Base-by-base conservation (phyloP, 208 protist species). In the Leptomonas pyrrhocoris region DNA sequence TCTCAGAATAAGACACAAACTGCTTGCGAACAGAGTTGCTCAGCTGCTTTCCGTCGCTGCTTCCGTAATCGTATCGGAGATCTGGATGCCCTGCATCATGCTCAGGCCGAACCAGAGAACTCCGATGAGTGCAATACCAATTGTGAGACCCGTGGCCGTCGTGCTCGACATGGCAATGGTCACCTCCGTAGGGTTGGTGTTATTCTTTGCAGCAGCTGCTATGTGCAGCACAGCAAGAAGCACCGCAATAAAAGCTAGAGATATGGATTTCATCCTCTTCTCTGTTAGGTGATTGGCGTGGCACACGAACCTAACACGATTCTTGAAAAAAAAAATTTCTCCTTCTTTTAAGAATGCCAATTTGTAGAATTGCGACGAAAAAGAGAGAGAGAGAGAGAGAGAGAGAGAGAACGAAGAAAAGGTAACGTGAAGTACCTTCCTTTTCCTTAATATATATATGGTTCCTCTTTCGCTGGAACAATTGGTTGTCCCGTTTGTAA, bases 31-130 rank as follows among this genome's bases (percentile, higher is more conserved):
- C 28, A 58, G n/a, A 71, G 18, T 19, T 11, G n/a, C 30, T 43
- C 50, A 77, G 57, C 45, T 77, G 18, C 15, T 51, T 46, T 71
- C 71, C 27, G 57, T 71, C 2, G 71, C 63, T 18, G 63, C 46
- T 11, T 77, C 71, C 8, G 71, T 77, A 38, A 77, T 77, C 12
- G 71, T 71, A 48, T 93, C 88, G 57, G 89, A 87, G 45, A 93
- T 90, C 62, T 85, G 67, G 65, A 96, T 93, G 23, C 84, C 81
- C 34, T 86, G 79, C 73, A 96, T 71, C 86, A 96, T 94, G 38
- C 68, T 68, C 21, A 94, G 71, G 0, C 84, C 72, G 70, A 94
- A 94, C 16, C 68, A 69, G 31, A 96, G 64, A 38, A 96, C 79
- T 36, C 61, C 79, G 30, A 90, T 45, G 25, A 96, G 78, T 27